Evolutionary conservation across 2,329 filamentous ascomycete genomes (phyloP).

Genomic region (Claviceps paspali): DNA sequence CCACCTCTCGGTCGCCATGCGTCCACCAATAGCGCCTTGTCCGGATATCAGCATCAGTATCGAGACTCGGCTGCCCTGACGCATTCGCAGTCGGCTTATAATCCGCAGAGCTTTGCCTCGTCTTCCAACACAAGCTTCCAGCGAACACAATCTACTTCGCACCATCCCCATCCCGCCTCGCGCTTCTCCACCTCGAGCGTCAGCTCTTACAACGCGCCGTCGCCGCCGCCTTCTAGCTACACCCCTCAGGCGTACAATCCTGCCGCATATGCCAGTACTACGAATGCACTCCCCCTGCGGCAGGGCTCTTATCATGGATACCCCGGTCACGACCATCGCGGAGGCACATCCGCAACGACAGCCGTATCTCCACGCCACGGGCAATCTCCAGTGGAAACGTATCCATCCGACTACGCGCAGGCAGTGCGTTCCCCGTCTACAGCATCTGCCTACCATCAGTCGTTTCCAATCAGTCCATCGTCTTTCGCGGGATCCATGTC

Average conservation of each 20-base stretch:
- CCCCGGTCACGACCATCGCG: constrained; percentile 24
- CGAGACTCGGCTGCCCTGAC: constrained; percentile 30
- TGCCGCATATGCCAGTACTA: constrained; percentile 39
- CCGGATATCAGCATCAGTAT: constrained; percentile 37
- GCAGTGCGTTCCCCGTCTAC: constrained; percentile 14
- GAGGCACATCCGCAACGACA: constrained; percentile 23
- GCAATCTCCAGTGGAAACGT: constrained; percentile 23
- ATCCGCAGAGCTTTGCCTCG: constrained; percentile 48
- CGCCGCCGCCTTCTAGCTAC: constrained; percentile 27
- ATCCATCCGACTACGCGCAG: constrained; percentile 11
- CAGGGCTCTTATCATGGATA: constrained; percentile 35
- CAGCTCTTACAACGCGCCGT: constrained; percentile 13
- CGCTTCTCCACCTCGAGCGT: constrained; percentile 24
- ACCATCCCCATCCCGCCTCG: constrained; percentile 27
- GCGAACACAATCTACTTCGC: constrained; percentile 37
- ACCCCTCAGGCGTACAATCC: constrained; percentile 42
- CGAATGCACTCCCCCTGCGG: constrained; percentile 30
- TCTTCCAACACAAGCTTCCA: constrained; percentile 12
- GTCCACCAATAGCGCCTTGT: constrained; percentile 30
- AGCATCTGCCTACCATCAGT: constrained; percentile 25
- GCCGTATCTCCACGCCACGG: constrained; percentile 21
- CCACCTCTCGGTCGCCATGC: constrained; percentile 18
- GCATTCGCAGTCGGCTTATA: constrained; percentile 41
- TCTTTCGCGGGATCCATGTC: constrained; percentile 13
- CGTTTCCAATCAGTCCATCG: constrained; percentile 21